These are phyloP conservation scores for Tuber calosporum DNA, from an alignment of 495 filamentous ascomycete genomes.

Conservation along the genomic window DNA sequence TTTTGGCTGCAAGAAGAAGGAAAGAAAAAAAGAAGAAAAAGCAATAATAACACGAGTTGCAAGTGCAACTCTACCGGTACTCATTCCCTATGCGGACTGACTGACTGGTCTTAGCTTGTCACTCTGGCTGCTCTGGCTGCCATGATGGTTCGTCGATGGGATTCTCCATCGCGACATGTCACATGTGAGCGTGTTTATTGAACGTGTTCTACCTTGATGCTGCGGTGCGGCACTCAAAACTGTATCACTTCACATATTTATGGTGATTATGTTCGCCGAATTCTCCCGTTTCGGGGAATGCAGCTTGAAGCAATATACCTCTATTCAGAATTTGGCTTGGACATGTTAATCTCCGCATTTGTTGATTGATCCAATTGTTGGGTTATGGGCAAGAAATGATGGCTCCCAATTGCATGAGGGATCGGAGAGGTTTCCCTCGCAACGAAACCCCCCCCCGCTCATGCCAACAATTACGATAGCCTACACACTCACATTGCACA, in stretches of 20 bases:
- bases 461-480: not conserved
- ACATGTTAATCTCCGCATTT: constrained; percentile 30
- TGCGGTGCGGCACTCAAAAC: constrained; percentile 20
- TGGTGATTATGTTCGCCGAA: constrained; percentile 14
- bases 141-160: not conserved
- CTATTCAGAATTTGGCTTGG: constrained; percentile 22
- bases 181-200: constrained; percentile 35
- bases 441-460: constrained; percentile 16
- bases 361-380: not conserved
- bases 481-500: too few species aligned
- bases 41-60: constrained; percentile 5
- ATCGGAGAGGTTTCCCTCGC: constrained; percentile 16
- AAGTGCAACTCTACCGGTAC: not conserved
- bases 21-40: not conserved
- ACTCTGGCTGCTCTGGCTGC: not conserved
- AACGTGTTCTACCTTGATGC: constrained; percentile 18
- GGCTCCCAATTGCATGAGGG: not conserved
- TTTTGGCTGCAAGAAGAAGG: not conserved
- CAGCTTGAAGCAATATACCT: constrained; percentile 20
- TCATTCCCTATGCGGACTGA: not conserved
- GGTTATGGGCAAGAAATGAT: constrained; percentile 12
- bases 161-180: constrained; percentile 30
- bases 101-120: not conserved
- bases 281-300: constrained; percentile 16
- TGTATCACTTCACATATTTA: constrained; percentile 25